Evolutionary conservation across 2,329 filamentous ascomycete genomes (phyloP).

Genomic region (Colletotrichum neosansevieriae): DNA sequence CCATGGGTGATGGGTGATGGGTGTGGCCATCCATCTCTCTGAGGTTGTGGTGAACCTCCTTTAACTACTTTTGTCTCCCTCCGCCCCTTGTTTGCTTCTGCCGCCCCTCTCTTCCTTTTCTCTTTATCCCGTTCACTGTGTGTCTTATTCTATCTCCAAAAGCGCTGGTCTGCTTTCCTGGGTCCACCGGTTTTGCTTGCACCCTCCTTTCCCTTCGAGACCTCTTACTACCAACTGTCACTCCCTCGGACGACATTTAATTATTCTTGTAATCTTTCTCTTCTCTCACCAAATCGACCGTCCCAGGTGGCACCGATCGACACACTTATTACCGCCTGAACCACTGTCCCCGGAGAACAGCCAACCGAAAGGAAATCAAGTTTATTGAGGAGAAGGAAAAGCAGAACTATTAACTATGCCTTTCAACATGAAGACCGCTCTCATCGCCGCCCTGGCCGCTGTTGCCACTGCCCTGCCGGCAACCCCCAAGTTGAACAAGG

Average conservation of each 20-base stretch:
- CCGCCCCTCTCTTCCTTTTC: slow-evolving; percentile 40
- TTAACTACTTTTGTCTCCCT: slow-evolving; percentile 41
- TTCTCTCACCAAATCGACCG: slow-evolving; percentile 42
- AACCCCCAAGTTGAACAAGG: slow-evolving; percentile 55
- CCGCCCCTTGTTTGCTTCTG: slow-evolving; percentile 43
- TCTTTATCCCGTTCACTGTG: slow-evolving; percentile 43
- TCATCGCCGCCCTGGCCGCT: slow-evolving; percentile 60
- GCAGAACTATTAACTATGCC: slow-evolving; percentile 54
- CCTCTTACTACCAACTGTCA: slow-evolving; percentile 39
- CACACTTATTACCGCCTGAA: slow-evolving; percentile 20
- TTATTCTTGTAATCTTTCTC: slow-evolving; percentile 48
- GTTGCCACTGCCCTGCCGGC: slow-evolving; percentile 61
- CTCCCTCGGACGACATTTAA: slow-evolving; percentile 43
- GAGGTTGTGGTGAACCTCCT: slow-evolving; percentile 30
- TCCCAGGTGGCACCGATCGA: slow-evolving; percentile 41
- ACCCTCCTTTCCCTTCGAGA: slow-evolving; percentile 48
- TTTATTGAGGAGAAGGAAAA: slow-evolving; percentile 42
- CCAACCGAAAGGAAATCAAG: slow-evolving; percentile 38
- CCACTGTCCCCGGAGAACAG: slow-evolving; percentile 41
- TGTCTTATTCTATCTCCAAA: slow-evolving; percentile 51
- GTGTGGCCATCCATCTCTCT: slow-evolving; percentile 5
- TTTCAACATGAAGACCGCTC: slow-evolving; percentile 59
- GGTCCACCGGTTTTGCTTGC: slow-evolving; percentile 49
- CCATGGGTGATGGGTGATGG: slow-evolving; percentile 14
- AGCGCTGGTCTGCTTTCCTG: slow-evolving; percentile 65